phyloP scores from a whole-genome alignment of 495 filamentous ascomycete genomes.

The Penicillium pulvis region DNA sequence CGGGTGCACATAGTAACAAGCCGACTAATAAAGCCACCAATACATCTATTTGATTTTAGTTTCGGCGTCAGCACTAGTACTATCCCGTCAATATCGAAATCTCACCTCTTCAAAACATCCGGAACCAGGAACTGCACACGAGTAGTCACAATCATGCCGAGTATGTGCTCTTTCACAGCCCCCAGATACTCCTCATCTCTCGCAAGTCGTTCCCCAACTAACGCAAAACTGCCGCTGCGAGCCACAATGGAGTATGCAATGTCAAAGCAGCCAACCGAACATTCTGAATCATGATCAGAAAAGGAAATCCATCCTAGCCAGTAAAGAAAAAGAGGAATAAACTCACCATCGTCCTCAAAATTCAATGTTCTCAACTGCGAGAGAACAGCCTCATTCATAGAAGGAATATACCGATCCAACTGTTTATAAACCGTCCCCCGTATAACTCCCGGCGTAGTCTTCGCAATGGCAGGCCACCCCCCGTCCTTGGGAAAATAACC shows the following conservation, averaged over 20 bases:
- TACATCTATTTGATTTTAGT: constrained; percentile 14
- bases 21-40: constrained; percentile 24
- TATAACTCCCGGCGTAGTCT: constrained; percentile 29
- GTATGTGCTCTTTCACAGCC: constrained; percentile 30
- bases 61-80: background rate
- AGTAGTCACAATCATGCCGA: constrained; percentile 31
- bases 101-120: constrained; percentile 17
- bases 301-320: background rate
- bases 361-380: constrained; percentile 17
- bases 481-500: constrained; percentile 26
- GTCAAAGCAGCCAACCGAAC: constrained; percentile 23
- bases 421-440: constrained; percentile 24
- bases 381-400: constrained; percentile 25
- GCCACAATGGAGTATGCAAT: constrained; percentile 31
- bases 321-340: background rate
- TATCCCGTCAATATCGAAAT: background rate
- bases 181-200: constrained; percentile 26
- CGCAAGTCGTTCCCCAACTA: constrained; percentile 25
- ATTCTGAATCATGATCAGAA: constrained; percentile 16
- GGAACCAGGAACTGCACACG: constrained; percentile 28
- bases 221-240: constrained; percentile 26
- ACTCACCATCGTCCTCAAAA: constrained; percentile 16
- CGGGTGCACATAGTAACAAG: constrained; percentile 19
- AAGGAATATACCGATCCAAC: constrained; percentile 25
- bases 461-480: constrained; percentile 30